These are phyloP conservation scores for Eruca vesicaria DNA, from an alignment of 441 rosid genomes.

Conservation along the genomic window DNA sequence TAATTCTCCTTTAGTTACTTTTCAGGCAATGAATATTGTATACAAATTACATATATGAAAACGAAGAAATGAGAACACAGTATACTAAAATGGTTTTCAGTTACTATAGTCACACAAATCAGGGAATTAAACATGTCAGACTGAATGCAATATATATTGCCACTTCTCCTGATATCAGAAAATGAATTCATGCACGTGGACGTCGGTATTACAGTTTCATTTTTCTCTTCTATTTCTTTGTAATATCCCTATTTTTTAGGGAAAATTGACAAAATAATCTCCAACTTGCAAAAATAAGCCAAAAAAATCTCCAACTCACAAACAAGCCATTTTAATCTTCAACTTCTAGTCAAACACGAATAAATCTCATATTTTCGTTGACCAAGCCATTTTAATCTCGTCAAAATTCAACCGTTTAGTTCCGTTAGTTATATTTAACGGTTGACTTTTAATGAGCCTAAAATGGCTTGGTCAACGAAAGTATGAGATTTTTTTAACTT, in stretches of 20 bases:
- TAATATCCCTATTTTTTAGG: background rate
- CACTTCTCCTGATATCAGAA: background rate
- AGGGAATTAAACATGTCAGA: background rate
- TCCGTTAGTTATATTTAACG: too few relatives aligned
- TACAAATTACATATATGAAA: background rate
- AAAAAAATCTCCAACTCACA: too few relatives aligned
- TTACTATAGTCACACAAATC: constrained; percentile 1
- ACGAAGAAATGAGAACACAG: background rate
- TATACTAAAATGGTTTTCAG: background rate
- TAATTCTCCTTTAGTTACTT: background rate
- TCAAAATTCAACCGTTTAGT: too few relatives aligned
- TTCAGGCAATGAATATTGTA: constrained; percentile 1
- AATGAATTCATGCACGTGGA: constrained; percentile 27
- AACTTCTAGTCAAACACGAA: too few relatives aligned
- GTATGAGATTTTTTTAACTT: too few relatives aligned
- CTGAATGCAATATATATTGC: background rate
- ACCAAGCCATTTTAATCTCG: too few relatives aligned
- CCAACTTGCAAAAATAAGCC: too few relatives aligned
- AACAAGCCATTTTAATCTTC: too few relatives aligned
- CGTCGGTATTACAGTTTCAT: background rate
- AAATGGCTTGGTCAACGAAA: too few relatives aligned
- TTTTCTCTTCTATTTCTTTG: background rate
- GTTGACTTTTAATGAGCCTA: too few relatives aligned
- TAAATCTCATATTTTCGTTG: too few relatives aligned
- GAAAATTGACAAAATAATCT: too few relatives aligned